A percentile compares a stretch with the other conserved stretches of the same genome.
Conservation (phyloP, 2,329 filamentous ascomycete species). For the Fusarium tanahbumbuense region DNA sequence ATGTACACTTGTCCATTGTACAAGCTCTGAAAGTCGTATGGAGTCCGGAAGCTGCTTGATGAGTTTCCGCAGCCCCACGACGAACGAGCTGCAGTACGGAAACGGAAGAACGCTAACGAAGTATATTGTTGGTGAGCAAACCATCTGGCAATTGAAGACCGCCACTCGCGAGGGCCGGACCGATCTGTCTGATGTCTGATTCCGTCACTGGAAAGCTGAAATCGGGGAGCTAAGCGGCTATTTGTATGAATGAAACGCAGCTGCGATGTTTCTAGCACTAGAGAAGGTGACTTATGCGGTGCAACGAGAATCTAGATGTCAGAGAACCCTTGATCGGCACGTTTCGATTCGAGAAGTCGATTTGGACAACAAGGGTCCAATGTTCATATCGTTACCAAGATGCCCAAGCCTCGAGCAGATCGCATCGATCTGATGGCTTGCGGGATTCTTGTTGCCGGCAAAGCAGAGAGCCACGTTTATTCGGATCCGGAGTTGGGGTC, state of each 20-base stretch:
- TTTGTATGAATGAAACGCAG: background rate
- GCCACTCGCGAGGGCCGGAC: background rate
- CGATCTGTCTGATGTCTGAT: background rate
- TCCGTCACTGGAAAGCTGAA: background rate
- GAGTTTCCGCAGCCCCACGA: background rate
- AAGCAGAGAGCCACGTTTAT: background rate
- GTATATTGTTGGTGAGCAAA: background rate
- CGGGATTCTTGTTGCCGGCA: background rate
- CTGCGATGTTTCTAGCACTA: background rate
- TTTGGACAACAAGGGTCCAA: background rate
- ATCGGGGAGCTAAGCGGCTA: background rate
- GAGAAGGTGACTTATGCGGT: background rate
- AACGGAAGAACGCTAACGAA: conserved; percentile 16
- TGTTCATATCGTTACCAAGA: background rate
- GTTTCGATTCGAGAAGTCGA: background rate
- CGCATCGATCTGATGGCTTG: background rate
- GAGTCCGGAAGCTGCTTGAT: background rate
- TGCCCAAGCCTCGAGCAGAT: background rate
- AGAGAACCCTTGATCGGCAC: conserved; percentile 4
- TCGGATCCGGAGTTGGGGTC: background rate
- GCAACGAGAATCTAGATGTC: background rate
- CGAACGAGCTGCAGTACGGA: conserved; percentile 3
- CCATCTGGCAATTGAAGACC: background rate
- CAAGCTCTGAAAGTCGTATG: background rate
- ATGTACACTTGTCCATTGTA: background rate